A percentile compares a stretch with the other conserved stretches of the same genome.
Conservation (phyloP, 768 basidiomycete species). For the Leccinum uliginosum region DNA sequence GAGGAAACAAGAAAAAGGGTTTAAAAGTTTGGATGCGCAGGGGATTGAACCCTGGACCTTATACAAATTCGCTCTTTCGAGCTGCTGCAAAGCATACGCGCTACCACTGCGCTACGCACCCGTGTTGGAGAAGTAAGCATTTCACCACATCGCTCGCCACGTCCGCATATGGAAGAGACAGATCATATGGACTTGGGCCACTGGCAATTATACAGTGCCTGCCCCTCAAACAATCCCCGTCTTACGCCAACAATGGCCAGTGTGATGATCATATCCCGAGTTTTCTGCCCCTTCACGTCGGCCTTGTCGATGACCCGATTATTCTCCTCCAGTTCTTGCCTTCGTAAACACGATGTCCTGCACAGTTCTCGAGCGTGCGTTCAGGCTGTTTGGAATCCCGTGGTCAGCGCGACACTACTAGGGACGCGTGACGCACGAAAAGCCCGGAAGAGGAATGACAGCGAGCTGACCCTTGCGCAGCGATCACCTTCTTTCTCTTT, state of each 20-base stretch:
- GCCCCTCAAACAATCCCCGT: not conserved
- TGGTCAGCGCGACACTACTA: slow-evolving; percentile 13
- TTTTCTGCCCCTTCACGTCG: slow-evolving; percentile 38
- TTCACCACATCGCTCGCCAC: not conserved
- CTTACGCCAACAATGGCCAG: slow-evolving; percentile 29
- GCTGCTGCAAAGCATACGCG: slow-evolving; percentile 42
- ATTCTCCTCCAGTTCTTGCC: slow-evolving; percentile 38
- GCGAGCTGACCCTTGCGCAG: too few relatives aligned
- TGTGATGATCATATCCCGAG: slow-evolving; percentile 33
- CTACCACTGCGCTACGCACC: slow-evolving; percentile 36
- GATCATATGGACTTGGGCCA: too few relatives aligned
- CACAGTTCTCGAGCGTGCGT: slow-evolving; percentile 43
- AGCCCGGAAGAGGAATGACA: too few relatives aligned
- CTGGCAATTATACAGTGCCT: too few relatives aligned
- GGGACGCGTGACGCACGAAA: slow-evolving; percentile 27
- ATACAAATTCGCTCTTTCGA: slow-evolving; percentile 27
- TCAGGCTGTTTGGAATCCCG: slow-evolving; percentile 22
- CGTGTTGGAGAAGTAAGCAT: not conserved
- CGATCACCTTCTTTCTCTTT: too few relatives aligned
- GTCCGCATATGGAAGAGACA: not conserved
- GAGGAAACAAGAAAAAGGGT: too few relatives aligned
- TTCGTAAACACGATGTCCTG: slow-evolving; percentile 39
- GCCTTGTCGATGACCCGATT: slow-evolving; percentile 33
- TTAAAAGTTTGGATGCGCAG: slow-evolving; percentile 36
- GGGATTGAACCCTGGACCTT: slow-evolving; percentile 43